These are phyloP conservation scores for Lithocarpus polystachyus DNA, from an alignment of 306 rosid species.

Conservation along the genomic window DNA sequence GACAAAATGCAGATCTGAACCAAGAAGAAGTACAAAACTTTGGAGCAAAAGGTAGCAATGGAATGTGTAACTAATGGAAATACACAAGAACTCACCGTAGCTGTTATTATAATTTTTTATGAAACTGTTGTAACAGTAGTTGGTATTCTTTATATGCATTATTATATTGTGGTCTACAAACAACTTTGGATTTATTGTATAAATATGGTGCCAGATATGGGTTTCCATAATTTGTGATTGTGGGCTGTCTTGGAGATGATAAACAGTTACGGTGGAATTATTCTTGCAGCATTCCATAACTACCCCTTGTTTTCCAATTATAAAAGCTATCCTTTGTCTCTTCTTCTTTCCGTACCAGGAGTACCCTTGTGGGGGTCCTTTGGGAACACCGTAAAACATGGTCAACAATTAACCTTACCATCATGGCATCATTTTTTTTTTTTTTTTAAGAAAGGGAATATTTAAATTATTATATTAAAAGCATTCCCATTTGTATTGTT, in stretches of 20 bases:
- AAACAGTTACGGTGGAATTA: neutral
- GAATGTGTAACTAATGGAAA: slow-evolving; percentile 18
- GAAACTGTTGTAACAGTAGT: slow-evolving; percentile 21
- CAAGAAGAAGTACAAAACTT: slow-evolving; percentile 6
- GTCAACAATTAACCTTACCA: neutral
- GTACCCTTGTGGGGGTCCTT: slow-evolving; percentile 4
- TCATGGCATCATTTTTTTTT: no score
- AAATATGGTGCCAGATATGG: slow-evolving; percentile 14
- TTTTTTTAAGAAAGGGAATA: no score
- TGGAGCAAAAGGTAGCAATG: slow-evolving; percentile 16
- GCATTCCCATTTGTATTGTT: no score
- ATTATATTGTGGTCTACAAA: neutral
- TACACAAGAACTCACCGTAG: slow-evolving; percentile 18
- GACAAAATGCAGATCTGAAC: slow-evolving; percentile 45
- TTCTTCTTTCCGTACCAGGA: slow-evolving; percentile 15
- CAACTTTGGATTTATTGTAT: neutral
- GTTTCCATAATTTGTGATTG: slow-evolving; percentile 28
- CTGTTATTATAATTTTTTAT: slow-evolving; percentile 8
- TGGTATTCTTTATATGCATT: neutral
- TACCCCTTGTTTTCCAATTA: slow-evolving; percentile 7
- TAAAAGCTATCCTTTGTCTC: neutral
- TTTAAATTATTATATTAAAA: no score
- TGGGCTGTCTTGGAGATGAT: slow-evolving; percentile 32
- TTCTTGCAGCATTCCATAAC: slow-evolving; percentile 11
- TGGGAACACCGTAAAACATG: neutral